Percentiles rank a stretch among this genome's conserved stretches.
Evolutionary conservation across 2,329 filamentous ascomycete genomes (phyloP).

Genomic region (Peltaster fructicola): DNA sequence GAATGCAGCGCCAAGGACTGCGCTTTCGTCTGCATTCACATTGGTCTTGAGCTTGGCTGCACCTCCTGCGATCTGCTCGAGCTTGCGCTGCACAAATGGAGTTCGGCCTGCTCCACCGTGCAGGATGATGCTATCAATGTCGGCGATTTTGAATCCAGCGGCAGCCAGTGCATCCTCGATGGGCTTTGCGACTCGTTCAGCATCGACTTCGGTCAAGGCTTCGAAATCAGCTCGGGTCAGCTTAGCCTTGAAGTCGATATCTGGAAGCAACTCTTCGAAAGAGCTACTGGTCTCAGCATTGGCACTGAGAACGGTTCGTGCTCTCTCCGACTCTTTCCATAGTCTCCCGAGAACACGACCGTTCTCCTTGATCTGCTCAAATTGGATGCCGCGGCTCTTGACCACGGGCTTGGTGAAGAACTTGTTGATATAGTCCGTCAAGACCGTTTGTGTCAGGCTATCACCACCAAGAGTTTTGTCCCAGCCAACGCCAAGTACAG

Average conservation of each 20-base stretch:
- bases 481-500: slow-evolving; percentile 67
- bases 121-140: slow-evolving; percentile 80
- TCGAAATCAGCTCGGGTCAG: slow-evolving; percentile 67
- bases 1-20: slow-evolving; percentile 90
- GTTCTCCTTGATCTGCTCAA: slow-evolving; percentile 49
- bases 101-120: slow-evolving; percentile 82
- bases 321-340: slow-evolving; percentile 76
- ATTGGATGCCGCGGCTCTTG: slow-evolving; percentile 45
- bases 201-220: slow-evolving; percentile 50
- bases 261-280: slow-evolving; percentile 82
- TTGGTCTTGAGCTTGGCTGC: slow-evolving; percentile 73
- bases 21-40: slow-evolving; percentile 92
- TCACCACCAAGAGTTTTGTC: slow-evolving; percentile 83
- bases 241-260: slow-evolving; percentile 88
- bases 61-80: slow-evolving; percentile 57
- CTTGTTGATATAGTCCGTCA: slow-evolving; percentile 71
- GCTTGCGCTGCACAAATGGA: slow-evolving; percentile 79
- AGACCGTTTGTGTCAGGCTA: slow-evolving; percentile 67
- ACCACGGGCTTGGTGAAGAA: slow-evolving; percentile 51
- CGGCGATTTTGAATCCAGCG: slow-evolving; percentile 53
- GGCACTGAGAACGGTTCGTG: slow-evolving; percentile 81
- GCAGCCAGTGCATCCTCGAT: slow-evolving; percentile 57
- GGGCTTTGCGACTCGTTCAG: slow-evolving; percentile 48
- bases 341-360: slow-evolving; percentile 77
- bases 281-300: slow-evolving; percentile 65